These are phyloP conservation scores for Xylaria sp. DNA, from an alignment of 495 filamentous ascomycete species.

Conservation along the genomic window DNA sequence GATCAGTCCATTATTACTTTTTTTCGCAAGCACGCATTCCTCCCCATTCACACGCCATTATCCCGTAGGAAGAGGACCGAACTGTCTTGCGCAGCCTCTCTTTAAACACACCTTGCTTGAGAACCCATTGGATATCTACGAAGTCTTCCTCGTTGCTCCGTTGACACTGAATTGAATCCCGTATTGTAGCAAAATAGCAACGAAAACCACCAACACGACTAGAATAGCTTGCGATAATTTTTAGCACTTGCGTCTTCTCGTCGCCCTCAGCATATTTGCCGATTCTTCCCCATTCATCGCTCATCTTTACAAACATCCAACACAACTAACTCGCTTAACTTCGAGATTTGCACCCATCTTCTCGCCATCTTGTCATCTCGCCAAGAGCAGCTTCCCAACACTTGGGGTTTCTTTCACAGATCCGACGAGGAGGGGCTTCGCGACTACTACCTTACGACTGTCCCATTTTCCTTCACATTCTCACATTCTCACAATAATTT, in stretches of 20 bases:
- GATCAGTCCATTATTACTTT: constrained; percentile 2
- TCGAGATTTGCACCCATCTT: not conserved
- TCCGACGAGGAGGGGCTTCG: not conserved
- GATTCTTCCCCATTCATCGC: not conserved
- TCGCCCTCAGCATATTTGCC: constrained; percentile 12
- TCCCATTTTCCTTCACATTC: too few species aligned
- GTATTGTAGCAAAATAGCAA: not conserved
- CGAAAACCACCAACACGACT: not conserved
- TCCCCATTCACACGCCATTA: not conserved
- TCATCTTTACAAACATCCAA: not conserved
- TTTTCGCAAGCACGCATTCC: not conserved
- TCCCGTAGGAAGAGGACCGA: not conserved
- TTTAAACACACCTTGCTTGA: not conserved
- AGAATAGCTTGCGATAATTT: constrained; percentile 24
- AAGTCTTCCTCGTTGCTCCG: not conserved
- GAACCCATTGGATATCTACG: not conserved
- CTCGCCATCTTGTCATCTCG: too few species aligned
- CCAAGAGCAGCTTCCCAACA: not conserved
- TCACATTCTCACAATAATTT: not conserved
- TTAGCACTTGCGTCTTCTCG: constrained; percentile 2
- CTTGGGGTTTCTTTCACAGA: not conserved
- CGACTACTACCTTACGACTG: not conserved
- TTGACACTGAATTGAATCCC: not conserved
- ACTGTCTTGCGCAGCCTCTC: not conserved
- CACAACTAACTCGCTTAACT: not conserved